Base-by-base conservation (phyloP, 192 early-diverging fungal species). In the Entomortierella beljakovae region DNA sequence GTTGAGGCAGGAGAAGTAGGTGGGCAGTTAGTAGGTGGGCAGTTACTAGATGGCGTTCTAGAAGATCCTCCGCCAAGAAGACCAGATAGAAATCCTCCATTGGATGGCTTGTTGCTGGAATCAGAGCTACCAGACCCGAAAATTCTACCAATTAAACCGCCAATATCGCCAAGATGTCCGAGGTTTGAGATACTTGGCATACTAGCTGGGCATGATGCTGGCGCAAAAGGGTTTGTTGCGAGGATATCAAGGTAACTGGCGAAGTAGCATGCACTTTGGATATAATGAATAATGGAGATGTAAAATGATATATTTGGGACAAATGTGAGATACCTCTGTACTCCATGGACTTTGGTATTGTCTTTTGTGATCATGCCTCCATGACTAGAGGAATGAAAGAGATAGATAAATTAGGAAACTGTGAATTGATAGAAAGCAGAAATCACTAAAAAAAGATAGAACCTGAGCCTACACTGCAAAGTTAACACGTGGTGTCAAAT, bases 401-500 rank as follows among this genome's bases (percentile, higher is more conserved):
- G 4, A n/a, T 10, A 59, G 13, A 59, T 31, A 42, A 59, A 18
- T 2, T 2, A 9, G 35, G n/a, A 37, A 10, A 37, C 6, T 46
- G 60, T n/a, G n/a, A n/a, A 49, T 13, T 33, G 5, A n/a, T 31
- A 26, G 11, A 50, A 9, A 13, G 7, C 37, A 9, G 6, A 9
- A 9, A 9, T 6, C 13, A 9, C 37, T 6, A 40, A 13, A 6
- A 40, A 40, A 40, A 13, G 6, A 40, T 13, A 40, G 13, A 13
- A 13, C 7, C 13, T 40, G 37, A 13, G 37, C 54, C 50, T 64
- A 71, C 61, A 71, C 32, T 1, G 70, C 70, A 58, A 72, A 64
- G 54, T 72, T 72, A 54, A 72, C 61, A 16, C 70, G 70, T 16
- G 63, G 61, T 26, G 70, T 64, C 31, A 72, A 26, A 20, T 72